These are phyloP conservation scores for Suillus discolor DNA, from an alignment of 768 basidiomycete genomes.

Conservation along the genomic window DNA sequence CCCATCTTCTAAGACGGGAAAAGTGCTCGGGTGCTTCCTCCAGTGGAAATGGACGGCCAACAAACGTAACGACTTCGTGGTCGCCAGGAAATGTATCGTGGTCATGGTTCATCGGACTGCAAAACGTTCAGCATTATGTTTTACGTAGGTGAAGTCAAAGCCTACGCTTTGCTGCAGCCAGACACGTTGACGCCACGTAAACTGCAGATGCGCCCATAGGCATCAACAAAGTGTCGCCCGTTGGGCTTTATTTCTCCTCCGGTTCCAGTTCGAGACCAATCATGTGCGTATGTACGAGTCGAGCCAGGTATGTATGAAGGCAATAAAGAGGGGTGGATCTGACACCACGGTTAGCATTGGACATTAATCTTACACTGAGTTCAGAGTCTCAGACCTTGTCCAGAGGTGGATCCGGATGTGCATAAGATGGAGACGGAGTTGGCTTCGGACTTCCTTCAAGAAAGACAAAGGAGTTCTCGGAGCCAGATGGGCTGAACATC, in stretches of 20 bases:
- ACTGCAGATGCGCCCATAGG: conserved; percentile 75
- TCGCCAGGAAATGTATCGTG: conserved; percentile 68
- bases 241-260: conserved; percentile 58
- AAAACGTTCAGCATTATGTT: background rate
- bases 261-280: conserved; percentile 64
- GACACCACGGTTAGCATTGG: conserved; percentile 7
- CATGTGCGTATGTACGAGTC: conserved; percentile 61
- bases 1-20: conserved; percentile 81
- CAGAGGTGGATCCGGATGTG: background rate
- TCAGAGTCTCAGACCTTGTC: background rate
- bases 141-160: conserved; percentile 11
- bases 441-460: conserved; percentile 33
- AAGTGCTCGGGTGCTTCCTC: conserved; percentile 88
- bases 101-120: conserved; percentile 70
- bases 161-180: conserved; percentile 81
- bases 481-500: conserved; percentile 33
- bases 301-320: conserved; percentile 50
- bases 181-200: conserved; percentile 87
- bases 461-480: conserved; percentile 52
- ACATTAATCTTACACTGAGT: background rate
- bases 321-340: conserved; percentile 50
- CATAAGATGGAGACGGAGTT: conserved; percentile 10
- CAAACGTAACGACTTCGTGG: conserved; percentile 73
- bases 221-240: conserved; percentile 84
- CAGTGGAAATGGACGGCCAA: conserved; percentile 89